phyloP scores from a whole-genome alignment of 1,284 basidiomycete species.

The Cutaneotrichosporon arboriforme region DNA sequence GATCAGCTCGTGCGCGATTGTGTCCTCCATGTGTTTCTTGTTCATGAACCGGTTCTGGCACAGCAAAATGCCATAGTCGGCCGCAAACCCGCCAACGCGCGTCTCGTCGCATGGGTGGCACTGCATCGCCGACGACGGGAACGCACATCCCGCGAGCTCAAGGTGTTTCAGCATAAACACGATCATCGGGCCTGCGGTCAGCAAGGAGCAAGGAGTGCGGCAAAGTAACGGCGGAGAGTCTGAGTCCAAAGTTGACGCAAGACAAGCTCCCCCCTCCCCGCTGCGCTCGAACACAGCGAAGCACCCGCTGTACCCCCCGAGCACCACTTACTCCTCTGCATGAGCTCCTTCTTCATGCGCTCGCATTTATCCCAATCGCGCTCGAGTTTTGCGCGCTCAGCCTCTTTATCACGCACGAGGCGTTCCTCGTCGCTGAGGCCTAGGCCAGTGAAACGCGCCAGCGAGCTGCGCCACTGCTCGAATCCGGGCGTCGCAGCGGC shows the following conservation, averaged over 20 bases:
- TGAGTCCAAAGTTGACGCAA: background rate
- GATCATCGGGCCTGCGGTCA: conserved; percentile 65
- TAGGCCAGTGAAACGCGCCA: conserved; percentile 47
- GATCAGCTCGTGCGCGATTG: conserved; percentile 87
- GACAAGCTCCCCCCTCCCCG: too few species aligned
- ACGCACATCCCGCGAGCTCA: conserved; percentile 60
- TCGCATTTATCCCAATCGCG: conserved; percentile 51
- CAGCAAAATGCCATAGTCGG: conserved; percentile 68
- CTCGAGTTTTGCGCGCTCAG: conserved; percentile 29
- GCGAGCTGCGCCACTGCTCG: conserved; percentile 45
- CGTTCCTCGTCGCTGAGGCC: conserved; percentile 42
- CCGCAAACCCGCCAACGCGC: conserved; percentile 75
- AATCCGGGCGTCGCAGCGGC: conserved; percentile 26
- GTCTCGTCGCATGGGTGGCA: conserved; percentile 73
- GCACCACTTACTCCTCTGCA: conserved; percentile 48
- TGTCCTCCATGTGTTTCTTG: conserved; percentile 86
- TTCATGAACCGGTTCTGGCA: conserved; percentile 77
- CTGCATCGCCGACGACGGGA: conserved; percentile 62
- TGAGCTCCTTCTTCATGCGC: conserved; percentile 49
- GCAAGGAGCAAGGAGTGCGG: too few species aligned
- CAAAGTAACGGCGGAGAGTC: background rate
- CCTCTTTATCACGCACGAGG: conserved; percentile 14
- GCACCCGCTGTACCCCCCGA: background rate
- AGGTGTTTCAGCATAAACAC: conserved; percentile 86
- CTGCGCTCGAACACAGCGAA: too few species aligned